A percentile compares a stretch with the other conserved stretches of the same genome.
These are phyloP conservation scores for Saccharomycopsis sp. DNA, from an alignment of 805 yeast genomes.

Conservation along the genomic window DNA sequence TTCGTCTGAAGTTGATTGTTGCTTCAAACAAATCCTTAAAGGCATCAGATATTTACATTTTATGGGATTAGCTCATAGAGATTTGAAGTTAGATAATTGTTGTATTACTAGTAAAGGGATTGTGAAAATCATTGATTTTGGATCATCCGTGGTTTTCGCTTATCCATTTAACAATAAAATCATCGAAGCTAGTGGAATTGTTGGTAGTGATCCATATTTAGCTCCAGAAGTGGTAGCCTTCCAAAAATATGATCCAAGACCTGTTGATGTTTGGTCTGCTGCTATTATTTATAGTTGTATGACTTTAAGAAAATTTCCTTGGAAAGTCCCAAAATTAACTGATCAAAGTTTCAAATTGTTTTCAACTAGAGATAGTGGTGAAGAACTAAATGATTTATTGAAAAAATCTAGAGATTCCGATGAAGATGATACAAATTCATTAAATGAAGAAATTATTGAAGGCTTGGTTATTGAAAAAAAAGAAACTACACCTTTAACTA, in stretches of 20 bases:
- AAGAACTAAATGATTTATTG: constrained; percentile 51
- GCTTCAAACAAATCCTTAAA: constrained; percentile 75
- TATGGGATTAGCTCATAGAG: constrained; percentile 86
- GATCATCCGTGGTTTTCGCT: constrained; percentile 83
- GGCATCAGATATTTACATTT: constrained; percentile 76
- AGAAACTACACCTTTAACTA: constrained; percentile 18
- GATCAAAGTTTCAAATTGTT: constrained; percentile 80
- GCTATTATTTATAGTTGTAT: constrained; percentile 89
- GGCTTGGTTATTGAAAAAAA: neutral
- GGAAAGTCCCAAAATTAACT: constrained; percentile 80
- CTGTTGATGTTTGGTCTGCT: constrained; percentile 89
- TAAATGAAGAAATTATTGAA: neutral
- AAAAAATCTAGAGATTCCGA: constrained; percentile 33
- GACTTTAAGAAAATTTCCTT: constrained; percentile 85
- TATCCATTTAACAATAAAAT: constrained; percentile 71
- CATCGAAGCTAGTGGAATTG: constrained; percentile 74
- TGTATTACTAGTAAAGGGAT: constrained; percentile 76
- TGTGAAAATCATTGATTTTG: constrained; percentile 86
- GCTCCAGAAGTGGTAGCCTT: constrained; percentile 89
- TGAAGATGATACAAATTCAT: neutral
- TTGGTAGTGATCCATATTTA: constrained; percentile 81
- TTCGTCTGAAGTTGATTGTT: constrained; percentile 69
- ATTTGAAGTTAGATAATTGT: constrained; percentile 86
- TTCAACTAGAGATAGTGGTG: constrained; percentile 58
- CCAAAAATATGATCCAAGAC: constrained; percentile 78